Base-by-base conservation (phyloP, 768 basidiomycete genomes). In the Lactifluus hygrophoroides region DNA sequence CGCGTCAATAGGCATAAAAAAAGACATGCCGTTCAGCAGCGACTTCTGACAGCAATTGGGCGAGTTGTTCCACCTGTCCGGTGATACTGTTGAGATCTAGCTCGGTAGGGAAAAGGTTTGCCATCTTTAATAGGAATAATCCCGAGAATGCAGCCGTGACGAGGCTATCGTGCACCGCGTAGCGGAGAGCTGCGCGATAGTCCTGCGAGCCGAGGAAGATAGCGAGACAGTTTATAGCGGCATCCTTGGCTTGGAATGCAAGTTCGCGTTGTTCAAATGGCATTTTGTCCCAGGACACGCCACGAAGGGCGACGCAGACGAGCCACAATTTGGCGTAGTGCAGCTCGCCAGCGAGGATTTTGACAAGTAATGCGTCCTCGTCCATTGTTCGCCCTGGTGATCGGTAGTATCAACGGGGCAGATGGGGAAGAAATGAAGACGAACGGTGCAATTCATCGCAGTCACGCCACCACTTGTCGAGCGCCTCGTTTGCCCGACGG, bases 281-380 rank as follows among this genome's bases (percentile, higher is more conserved):
- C 86, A 96, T 91, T 72, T 93, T 94, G 67, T 96, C 93, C 94
- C 93, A 97, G 5, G 89, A 83, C 25, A 88, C 89, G 17, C 94
- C 94, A 58, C 94, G 82, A 46, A 97, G 75, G 13, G 92, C 92
- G 23, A 95, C 86, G 68, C 94, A 96, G 21, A 94, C 87, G 32
- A 95, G 81, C 94, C 94, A 96, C 5, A 97, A 77, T 69, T 95
- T 94, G 28, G 94, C 90, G 68, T 95, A 94, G 67, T 94, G 85
- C 51, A 95, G 75, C 68, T 96, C 94, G 5, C 87, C 88, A 2
- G 84, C 84, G 21, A 96, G 82, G 48, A 97, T 84, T 73, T 91
- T 94, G 49, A 92, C 82, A 34, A 93, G 78, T 13, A 96, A 76
- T 9, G 88, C 83, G 40, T 92, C 86, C 66, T 92, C 89, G 60